Evolutionary conservation across 2,329 filamentous ascomycete genomes (phyloP), one percentile per base, ranked within the genome.

Genomic region (Aspergillus intermedius): DNA sequence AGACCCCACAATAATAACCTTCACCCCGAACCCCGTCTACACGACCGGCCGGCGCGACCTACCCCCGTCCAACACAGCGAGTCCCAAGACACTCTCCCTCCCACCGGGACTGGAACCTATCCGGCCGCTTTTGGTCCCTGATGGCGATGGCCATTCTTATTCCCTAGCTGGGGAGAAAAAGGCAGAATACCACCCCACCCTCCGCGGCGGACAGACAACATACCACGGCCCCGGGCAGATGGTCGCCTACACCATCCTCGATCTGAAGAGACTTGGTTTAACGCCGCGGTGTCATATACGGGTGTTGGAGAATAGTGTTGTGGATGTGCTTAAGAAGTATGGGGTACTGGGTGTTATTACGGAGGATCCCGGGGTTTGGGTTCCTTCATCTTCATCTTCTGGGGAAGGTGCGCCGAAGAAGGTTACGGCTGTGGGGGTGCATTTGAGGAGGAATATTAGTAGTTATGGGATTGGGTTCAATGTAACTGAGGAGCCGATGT

Each of bases 211-310:
- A 0, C 83, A 95, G 56, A 91, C 88, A 0, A 97, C 93, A 2
- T 97, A 95, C 73, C 93, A 98, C 66, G 93, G 91, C 0, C 93
- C 91, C 0, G 91, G 91, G 0, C 93, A 98, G 67, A 72, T 95
- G 44, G 87, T 96, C 32, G 82, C 91, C n/a, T 98, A 95, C 75
- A 89, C 91, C 3, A 81, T 96, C 45, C 67, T 95, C n/a, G 89
- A 95, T 66, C 77, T 97, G 49, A 81, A 81, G 47, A 76, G 79
- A 9, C 79, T 89, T 55, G 71, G 73, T 0, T 73, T 93, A 17
- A 83, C 80, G 4, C 85, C 93, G 10, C 76, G 88, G 15, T 81
- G 80, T 52, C 95, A 95, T 69, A 86, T 95, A 5, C 78, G 82
- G 32, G 68, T 90, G 28, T 77, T 98, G 1, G 91, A 98, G 66